Base-by-base conservation (phyloP, 1,139 yeast genomes). In the Yamadazyma diospyri region DNA sequence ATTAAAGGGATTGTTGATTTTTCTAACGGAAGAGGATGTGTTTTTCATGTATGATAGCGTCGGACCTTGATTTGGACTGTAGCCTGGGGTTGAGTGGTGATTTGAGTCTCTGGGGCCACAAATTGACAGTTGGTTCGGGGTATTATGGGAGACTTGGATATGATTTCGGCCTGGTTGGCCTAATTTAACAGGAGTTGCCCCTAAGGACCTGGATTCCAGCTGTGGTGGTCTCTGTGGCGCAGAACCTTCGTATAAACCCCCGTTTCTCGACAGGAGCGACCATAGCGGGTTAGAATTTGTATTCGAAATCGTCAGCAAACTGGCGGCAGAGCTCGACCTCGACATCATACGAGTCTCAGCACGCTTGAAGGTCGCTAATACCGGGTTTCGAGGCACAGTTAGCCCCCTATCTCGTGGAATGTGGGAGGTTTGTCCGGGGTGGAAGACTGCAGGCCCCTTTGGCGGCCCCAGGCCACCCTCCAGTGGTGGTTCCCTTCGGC, bases 21-120 rank as follows among this genome's bases (percentile, higher is more conserved):
- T 40, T 16, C 41, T 34, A 26, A 35, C 23, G 1, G 48, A 45
- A 6, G 47, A 42, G 7, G 45, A 35, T 3, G 50, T 46, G 10
- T 39, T 46, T 34, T 35, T 43, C 50, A 46, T 46, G 23, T 45
- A 46, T 5, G 46, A 40, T 13, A 42, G 23, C 13, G 34, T 39
- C 10, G 28, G 22, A 15, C n/a, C n/a, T n/a, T n/a, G n/a, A n/a
- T 7, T 20, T 17, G 25, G 18, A 16, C 2, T 21, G 19, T 18
- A 27, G 2, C n/a, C n/a, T n/a, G n/a, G n/a, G n/a, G n/a, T n/a
- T n/a, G n/a, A n/a, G n/a, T n/a, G n/a, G n/a, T n/a, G n/a, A n/a
- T n/a, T n/a, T n/a, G n/a, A n/a, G n/a, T n/a, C n/a, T n/a, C n/a
- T n/a, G n/a, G n/a, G n/a, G n/a, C n/a, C n/a, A n/a, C n/a, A n/a